Conservation (phyloP, 345 rosid species). For the Eucalyptus polyanthemos region DNA sequence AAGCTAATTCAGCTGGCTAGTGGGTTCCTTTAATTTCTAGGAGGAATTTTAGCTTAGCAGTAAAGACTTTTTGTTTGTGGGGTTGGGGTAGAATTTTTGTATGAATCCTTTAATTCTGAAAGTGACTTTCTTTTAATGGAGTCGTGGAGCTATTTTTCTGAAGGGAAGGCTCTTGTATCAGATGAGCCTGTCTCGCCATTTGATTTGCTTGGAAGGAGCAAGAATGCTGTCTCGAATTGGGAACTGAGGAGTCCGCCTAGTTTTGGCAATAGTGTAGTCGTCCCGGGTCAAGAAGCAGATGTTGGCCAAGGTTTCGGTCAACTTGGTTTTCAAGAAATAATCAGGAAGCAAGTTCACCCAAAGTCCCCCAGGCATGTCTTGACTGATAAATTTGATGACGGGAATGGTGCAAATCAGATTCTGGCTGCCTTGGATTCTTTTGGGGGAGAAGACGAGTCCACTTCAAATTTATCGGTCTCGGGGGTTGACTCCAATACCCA, state of each 20-base stretch:
- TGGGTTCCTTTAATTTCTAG: background rate
- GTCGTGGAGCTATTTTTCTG: conserved; percentile 35
- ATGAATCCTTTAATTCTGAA: background rate
- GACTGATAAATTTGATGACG: conserved; percentile 1
- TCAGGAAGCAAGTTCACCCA: conserved; percentile 3
- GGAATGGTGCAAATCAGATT: conserved; percentile 6
- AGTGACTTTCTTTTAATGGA: conserved; percentile 15
- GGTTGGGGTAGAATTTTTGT: background rate
- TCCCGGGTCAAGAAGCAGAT: conserved; percentile 6
- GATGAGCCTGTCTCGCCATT: conserved; percentile 11
- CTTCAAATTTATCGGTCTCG: background rate
- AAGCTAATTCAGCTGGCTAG: background rate
- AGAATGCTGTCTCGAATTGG: conserved; percentile 11
- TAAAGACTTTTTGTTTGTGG: background rate
- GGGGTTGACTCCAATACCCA: conserved; percentile 1
- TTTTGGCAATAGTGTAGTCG: conserved; percentile 7
- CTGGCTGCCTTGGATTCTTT: background rate
- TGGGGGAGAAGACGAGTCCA: background rate
- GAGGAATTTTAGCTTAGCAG: background rate
- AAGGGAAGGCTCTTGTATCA: conserved; percentile 13
- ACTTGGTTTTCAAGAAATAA: conserved; percentile 13
- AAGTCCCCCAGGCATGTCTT: conserved; percentile 5
- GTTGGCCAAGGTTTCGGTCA: conserved; percentile 10
- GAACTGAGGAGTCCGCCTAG: conserved; percentile 10
- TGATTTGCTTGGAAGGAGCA: conserved; percentile 15